These are phyloP conservation scores for Urtica urens DNA, from an alignment of 306 rosid genomes.

Conservation along the genomic window DNA sequence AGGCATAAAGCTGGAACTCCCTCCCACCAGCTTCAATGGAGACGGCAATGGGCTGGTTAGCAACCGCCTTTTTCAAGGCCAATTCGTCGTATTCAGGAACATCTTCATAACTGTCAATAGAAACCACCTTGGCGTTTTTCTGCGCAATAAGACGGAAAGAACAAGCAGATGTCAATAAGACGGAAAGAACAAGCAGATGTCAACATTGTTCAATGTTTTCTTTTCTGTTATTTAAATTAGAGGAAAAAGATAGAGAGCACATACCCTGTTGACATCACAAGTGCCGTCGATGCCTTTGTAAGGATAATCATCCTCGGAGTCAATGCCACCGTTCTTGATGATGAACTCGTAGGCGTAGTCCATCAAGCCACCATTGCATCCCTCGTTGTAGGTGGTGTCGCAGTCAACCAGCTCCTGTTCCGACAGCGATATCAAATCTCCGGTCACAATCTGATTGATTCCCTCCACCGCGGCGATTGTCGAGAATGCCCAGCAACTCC, in stretches of 20 bases:
- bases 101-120: slow-evolving; percentile 57
- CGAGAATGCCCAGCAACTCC: slow-evolving; percentile 96
- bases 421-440: slow-evolving; percentile 53
- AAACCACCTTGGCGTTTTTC: slow-evolving; percentile 69
- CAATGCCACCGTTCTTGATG: slow-evolving; percentile 72
- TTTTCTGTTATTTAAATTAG: not conserved
- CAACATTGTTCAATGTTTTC: not conserved
- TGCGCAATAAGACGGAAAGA: slow-evolving; percentile 18
- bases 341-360: slow-evolving; percentile 69
- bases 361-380: slow-evolving; percentile 80
- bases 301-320: slow-evolving; percentile 75
- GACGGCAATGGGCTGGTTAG: slow-evolving; percentile 66
- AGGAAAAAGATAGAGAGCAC: slow-evolving; percentile 19
- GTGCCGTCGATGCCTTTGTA: slow-evolving; percentile 37
- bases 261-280: slow-evolving; percentile 54
- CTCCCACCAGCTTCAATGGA: slow-evolving; percentile 86
- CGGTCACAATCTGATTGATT: slow-evolving; percentile 71
- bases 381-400: slow-evolving; percentile 55
- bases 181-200: slow-evolving; percentile 1
- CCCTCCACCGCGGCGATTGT: slow-evolving; percentile 67
- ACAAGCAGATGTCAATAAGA: not conserved
- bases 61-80: slow-evolving; percentile 60
- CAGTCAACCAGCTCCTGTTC: slow-evolving; percentile 90
- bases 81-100: slow-evolving; percentile 48
- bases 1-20: slow-evolving; percentile 62